These are phyloP conservation scores for Colletotrichum sublineola DNA, from an alignment of 2,329 filamentous ascomycete genomes.

Conservation along the genomic window DNA sequence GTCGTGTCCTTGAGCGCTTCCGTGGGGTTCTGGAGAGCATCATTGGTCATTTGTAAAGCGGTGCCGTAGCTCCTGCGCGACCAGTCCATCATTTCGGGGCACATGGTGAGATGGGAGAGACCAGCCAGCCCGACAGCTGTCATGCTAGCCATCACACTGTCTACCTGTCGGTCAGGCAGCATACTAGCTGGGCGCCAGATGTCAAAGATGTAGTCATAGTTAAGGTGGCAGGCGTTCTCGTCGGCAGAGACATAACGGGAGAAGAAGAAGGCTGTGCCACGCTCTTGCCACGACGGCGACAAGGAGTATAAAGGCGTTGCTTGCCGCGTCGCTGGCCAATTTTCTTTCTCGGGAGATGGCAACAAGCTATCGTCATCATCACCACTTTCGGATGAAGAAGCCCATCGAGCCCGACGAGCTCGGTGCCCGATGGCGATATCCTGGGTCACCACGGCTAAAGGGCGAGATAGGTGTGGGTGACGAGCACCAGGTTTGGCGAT, in stretches of 20 bases:
- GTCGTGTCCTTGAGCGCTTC: constrained; percentile 63
- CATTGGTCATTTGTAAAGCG: constrained; percentile 64
- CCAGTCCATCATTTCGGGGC: constrained; percentile 58
- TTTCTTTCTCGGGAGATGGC: constrained; percentile 51
- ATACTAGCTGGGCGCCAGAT: constrained; percentile 62
- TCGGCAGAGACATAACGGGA: constrained; percentile 64
- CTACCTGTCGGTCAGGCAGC: constrained; percentile 51
- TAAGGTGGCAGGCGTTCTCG: constrained; percentile 60
- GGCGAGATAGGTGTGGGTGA: constrained; percentile 11
- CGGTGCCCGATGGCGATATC: constrained; percentile 12
- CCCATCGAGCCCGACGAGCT: constrained; percentile 13
- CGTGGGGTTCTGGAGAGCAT: constrained; percentile 60
- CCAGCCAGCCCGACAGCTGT: constrained; percentile 67
- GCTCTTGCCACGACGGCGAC: constrained; percentile 56
- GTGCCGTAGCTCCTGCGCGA: constrained; percentile 65
- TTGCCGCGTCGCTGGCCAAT: constrained; percentile 49
- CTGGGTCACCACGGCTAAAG: constrained; percentile 43
- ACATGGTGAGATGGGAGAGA: constrained; percentile 60
- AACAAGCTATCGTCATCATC: constrained; percentile 40
- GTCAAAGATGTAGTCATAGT: constrained; percentile 67
- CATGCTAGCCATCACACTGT: constrained; percentile 65
- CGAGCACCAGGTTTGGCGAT: background rate
- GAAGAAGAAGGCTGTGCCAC: constrained; percentile 64
- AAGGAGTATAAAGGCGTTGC: constrained; percentile 50
- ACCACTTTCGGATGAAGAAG: constrained; percentile 42